A percentile compares a stretch with the other conserved stretches of the same genome.
Conservation (phyloP, 306 rosid genomes). For the Abrus precatorius region DNA sequence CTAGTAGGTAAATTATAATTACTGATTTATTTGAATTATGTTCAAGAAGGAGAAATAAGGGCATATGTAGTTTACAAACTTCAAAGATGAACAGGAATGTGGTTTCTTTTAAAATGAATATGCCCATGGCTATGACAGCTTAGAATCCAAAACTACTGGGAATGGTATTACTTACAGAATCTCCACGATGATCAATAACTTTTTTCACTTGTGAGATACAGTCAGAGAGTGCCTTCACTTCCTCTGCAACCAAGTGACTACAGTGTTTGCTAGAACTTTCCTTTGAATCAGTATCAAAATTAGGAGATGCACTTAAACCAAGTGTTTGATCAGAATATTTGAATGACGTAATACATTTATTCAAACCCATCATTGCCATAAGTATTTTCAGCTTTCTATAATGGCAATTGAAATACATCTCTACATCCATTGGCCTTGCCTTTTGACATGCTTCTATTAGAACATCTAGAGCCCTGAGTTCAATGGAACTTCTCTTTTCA, state of each 20-base stretch:
- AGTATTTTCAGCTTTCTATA: constrained; percentile 85
- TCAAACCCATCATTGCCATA: constrained; percentile 77
- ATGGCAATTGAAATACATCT: constrained; percentile 81
- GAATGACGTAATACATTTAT: constrained; percentile 62
- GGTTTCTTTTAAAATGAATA: neutral
- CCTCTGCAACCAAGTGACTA: constrained; percentile 74
- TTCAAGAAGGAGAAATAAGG: constrained; percentile 31
- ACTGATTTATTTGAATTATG: constrained; percentile 25
- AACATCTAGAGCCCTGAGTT: constrained; percentile 87
- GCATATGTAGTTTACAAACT: constrained; percentile 35
- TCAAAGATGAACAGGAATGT: constrained; percentile 37
- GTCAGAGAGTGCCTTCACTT: constrained; percentile 89
- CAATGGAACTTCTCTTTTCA: constrained; percentile 69
- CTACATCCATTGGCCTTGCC: constrained; percentile 74
- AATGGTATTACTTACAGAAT: constrained; percentile 66
- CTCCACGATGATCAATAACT: constrained; percentile 63
- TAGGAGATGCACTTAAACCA: constrained; percentile 54
- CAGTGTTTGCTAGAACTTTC: constrained; percentile 74
- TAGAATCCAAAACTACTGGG: constrained; percentile 41
- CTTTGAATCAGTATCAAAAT: constrained; percentile 64
- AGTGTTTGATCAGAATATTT: constrained; percentile 61
- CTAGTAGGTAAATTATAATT: constrained; percentile 21
- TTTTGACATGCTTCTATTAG: constrained; percentile 88
- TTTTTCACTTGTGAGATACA: constrained; percentile 85
- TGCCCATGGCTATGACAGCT: constrained; percentile 41